Conservation (phyloP, 2,329 filamentous ascomycete genomes). For the Ceratocystis diversiconidia region DNA sequence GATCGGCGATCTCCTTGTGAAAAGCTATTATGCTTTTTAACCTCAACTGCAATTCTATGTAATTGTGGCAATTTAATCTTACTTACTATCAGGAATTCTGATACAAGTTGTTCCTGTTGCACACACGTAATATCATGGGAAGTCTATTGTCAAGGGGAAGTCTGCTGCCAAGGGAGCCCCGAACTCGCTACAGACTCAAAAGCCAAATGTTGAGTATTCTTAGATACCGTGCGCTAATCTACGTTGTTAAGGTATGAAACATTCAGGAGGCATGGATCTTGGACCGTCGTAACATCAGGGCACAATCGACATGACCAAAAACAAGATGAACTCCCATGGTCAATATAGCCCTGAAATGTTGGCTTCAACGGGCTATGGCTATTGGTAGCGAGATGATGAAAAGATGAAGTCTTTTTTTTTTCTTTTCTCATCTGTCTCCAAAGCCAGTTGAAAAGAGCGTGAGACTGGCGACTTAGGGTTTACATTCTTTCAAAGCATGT, state of each 20-base stretch:
- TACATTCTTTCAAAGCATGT: no score
- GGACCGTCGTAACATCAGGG: background rate
- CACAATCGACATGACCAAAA: background rate
- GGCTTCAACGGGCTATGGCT: background rate
- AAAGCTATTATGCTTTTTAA: no score
- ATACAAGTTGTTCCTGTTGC: background rate
- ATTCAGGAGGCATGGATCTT: background rate
- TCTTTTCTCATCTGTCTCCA: background rate
- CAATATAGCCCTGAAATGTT: background rate
- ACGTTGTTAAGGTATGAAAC: background rate
- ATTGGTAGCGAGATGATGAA: background rate
- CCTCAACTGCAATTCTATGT: no score
- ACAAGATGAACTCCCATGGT: background rate
- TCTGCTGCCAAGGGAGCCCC: background rate
- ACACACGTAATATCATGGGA: background rate
- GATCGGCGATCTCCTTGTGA: no score
- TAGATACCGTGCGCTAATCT: constrained; percentile 7
- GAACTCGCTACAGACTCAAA: background rate
- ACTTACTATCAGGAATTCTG: background rate
- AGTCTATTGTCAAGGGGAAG: background rate
- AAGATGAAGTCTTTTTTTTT: background rate
- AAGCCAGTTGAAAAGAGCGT: background rate
- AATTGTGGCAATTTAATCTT: background rate
- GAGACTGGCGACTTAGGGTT: background rate
- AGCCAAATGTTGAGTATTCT: background rate